Base-by-base conservation (phyloP, 805 yeast species). In the Priceomyces medius region DNA sequence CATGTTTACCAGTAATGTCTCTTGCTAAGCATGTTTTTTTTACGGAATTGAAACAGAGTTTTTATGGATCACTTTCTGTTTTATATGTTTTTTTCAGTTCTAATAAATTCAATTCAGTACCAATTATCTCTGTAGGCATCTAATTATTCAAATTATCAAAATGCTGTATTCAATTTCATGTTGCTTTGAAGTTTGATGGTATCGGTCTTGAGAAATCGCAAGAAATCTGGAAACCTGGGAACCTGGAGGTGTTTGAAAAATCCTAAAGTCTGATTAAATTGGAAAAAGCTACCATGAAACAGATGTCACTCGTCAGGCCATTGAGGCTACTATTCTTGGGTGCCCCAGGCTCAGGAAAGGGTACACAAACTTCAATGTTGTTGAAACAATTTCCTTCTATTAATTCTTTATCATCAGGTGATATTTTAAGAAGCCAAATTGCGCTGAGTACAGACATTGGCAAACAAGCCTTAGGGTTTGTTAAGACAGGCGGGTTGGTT, bases 301-400 rank as follows among this genome's bases (percentile, higher is more conserved):
- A 4, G 18, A 44, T 40, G 44, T 26, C 38, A 27, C 17, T 40
- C 8, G 36, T 40, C 18, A 44, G 42, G 34, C 82, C 90, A 1
- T 58, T 85, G 13, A 68, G 97, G 52, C 62, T 88, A 28, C 71
- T 90, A 20, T 68, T 90, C 7, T 66, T 91, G 19, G 97, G 97
- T 3, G 96, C 97, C 0, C 98, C 98, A 0, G 98, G 98, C 0
- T 76, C 96, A 1, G 98, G 98, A 1, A 90, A 90, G 58, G 97
- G 97, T 1, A 90, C 98, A 0, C 86, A 85, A 50, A 85, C 96
- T 0, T 64, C 84, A 2, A 73, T 81, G 44, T 67, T 90, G 3
- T 59, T 83, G 44, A 74, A 76, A 38, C 62, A 66, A 31, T 73
- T 81, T 43, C 76, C 84, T 2, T 52, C 57, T 3, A 61, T 90